Percentiles rank a stretch among this genome's conserved stretches.
These are phyloP conservation scores for Tetrapisispora fleetii DNA, from an alignment of 805 yeast genomes.

Conservation along the genomic window DNA sequence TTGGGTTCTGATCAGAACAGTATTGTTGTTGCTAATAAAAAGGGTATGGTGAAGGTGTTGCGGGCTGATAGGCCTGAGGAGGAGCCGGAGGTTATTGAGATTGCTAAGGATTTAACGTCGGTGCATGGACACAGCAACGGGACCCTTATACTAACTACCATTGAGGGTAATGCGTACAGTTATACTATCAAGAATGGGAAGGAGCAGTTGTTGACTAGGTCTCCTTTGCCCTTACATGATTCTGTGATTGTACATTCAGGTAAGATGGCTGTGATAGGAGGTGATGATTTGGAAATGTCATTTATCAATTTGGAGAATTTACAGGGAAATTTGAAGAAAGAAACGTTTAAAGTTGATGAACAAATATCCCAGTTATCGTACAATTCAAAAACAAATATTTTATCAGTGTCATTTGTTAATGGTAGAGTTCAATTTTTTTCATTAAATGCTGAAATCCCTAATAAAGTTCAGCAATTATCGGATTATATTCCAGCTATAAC, in stretches of 20 bases:
- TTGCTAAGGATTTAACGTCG: conserved; percentile 38
- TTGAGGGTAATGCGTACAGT: conserved; percentile 20
- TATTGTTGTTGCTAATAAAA: conserved; percentile 45
- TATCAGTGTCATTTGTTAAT: conserved; percentile 48
- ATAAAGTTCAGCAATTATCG: conserved; percentile 36
- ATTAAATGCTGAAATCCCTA: conserved; percentile 44
- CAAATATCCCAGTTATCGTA: conserved; percentile 49
- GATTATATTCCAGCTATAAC: conserved; percentile 29
- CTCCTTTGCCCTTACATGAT: conserved; percentile 33
- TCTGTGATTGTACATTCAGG: conserved; percentile 53
- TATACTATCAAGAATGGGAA: conserved; percentile 18
- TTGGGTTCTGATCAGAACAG: conserved; percentile 21
- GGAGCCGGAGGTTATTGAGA: conserved; percentile 54
- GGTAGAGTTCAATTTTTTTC: conserved; percentile 49
- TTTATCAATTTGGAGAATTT: conserved; percentile 33
- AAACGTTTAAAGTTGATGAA: conserved; percentile 37
- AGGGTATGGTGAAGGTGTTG: conserved; percentile 45
- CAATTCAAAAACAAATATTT: conserved; percentile 44
- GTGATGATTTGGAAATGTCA: conserved; percentile 52
- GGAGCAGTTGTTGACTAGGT: conserved; percentile 34
- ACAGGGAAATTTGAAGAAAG: conserved; percentile 16
- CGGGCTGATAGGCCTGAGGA: conserved; percentile 38
- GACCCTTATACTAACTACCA: conserved; percentile 17
- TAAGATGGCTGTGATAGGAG: conserved; percentile 48
- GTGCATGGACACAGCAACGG: conserved; percentile 9